Percentiles rank a stretch among this genome's conserved stretches.
Conservation (phyloP, 2,329 filamentous ascomycete species). For the Aspergillus texensis region DNA sequence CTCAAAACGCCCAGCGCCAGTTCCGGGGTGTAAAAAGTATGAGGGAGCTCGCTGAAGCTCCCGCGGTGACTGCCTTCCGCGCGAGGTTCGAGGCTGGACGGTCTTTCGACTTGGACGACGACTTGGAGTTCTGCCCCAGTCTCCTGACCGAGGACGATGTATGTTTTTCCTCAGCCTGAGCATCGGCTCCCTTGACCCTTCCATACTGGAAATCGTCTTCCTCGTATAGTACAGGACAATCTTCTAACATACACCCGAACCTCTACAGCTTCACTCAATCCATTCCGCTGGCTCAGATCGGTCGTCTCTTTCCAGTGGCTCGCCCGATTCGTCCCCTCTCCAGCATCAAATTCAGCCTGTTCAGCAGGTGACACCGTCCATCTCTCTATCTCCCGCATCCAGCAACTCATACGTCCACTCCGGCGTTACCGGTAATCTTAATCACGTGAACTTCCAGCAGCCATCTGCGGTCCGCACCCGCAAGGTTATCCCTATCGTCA, state of each 20-base stretch:
- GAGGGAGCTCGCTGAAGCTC: conserved; percentile 82
- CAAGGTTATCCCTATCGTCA: conserved; percentile 97
- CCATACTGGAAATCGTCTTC: not conserved
- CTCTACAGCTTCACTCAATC: conserved; percentile 78
- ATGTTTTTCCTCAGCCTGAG: conserved; percentile 37
- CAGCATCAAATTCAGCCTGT: conserved; percentile 77
- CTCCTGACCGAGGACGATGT: conserved; percentile 93
- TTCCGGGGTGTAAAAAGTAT: conserved; percentile 82
- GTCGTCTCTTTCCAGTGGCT: conserved; percentile 92
- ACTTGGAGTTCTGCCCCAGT: conserved; percentile 91
- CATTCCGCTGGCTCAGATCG: conserved; percentile 88
- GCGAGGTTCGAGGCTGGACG: conserved; percentile 86
- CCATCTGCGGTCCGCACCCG: conserved; percentile 84
- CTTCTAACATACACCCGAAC: conserved; percentile 20
- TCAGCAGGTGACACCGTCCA: conserved; percentile 71
- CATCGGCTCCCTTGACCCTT: conserved; percentile 3
- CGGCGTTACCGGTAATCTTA: conserved; percentile 66
- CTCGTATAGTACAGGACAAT: not conserved
- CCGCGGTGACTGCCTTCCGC: conserved; percentile 75
- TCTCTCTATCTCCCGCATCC: conserved; percentile 68
- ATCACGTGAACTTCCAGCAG: conserved; percentile 85
- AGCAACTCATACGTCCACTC: conserved; percentile 63
- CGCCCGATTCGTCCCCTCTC: conserved; percentile 86
- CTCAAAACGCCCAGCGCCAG: conserved; percentile 83
- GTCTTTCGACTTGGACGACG: conserved; percentile 94